Conservation (phyloP, 768 basidiomycete species). For the Austroboletus festivus region DNA sequence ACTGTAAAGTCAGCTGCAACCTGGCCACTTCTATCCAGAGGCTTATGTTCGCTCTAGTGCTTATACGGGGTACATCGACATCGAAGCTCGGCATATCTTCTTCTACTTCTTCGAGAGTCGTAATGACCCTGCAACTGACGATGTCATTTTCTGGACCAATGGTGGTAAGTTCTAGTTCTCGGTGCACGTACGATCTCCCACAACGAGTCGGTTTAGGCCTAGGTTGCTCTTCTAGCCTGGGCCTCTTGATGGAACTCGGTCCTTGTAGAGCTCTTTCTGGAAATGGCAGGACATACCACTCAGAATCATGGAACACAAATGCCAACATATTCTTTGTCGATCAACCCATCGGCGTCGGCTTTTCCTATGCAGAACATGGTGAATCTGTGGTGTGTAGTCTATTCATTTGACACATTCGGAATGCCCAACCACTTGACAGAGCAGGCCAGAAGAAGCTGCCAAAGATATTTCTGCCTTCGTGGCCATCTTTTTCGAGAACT, state of each 20-base stretch:
- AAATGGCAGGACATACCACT: slow-evolving; percentile 51
- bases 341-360: slow-evolving; percentile 45
- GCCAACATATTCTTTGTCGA: slow-evolving; percentile 50
- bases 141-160: slow-evolving; percentile 59
- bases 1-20: slow-evolving; percentile 34
- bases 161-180: slow-evolving; percentile 44
- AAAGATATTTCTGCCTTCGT: slow-evolving; percentile 70
- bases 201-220: slow-evolving; percentile 31
- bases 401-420: background rate
- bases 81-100: slow-evolving; percentile 60
- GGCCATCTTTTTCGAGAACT: slow-evolving; percentile 71
- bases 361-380: slow-evolving; percentile 44
- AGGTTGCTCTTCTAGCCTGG: slow-evolving; percentile 56
- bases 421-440: slow-evolving; percentile 30
- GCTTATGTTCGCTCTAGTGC: slow-evolving; percentile 37
- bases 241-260: slow-evolving; percentile 72
- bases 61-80: slow-evolving; percentile 68
- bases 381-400: slow-evolving; percentile 36
- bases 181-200: background rate
- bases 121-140: slow-evolving; percentile 51
- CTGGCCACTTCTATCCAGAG: background rate
- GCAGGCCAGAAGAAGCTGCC: slow-evolving; percentile 64
- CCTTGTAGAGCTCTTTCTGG: slow-evolving; percentile 61
- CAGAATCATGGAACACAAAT: slow-evolving; percentile 65
- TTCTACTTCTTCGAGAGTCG: slow-evolving; percentile 79